phyloP scores from a whole-genome alignment of 495 filamentous ascomycete genomes.

The Aspergillus bertholletiae region DNA sequence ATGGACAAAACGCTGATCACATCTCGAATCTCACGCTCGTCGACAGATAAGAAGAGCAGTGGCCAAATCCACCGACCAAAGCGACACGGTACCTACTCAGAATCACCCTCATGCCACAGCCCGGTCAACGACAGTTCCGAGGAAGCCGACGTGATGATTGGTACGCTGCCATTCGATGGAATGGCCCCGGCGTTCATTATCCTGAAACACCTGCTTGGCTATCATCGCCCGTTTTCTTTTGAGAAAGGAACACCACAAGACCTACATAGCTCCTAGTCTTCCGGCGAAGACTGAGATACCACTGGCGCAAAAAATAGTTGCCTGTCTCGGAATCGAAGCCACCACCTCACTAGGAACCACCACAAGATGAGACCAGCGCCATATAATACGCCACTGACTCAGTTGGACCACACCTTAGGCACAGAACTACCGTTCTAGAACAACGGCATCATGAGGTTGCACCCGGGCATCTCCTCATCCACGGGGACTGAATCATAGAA shows the following conservation, averaged over 20 bases:
- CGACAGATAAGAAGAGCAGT: too few relatives aligned
- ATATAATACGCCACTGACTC: not conserved
- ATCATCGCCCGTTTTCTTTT: too few relatives aligned
- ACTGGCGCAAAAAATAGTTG: not conserved
- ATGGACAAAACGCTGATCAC: too few relatives aligned
- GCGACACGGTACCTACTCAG: too few relatives aligned
- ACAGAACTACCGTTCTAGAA: too few relatives aligned
- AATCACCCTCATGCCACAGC: not conserved
- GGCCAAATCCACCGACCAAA: too few relatives aligned
- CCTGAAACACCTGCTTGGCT: not conserved
- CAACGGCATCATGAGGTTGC: too few relatives aligned
- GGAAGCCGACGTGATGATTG: not conserved
- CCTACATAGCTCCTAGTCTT: too few relatives aligned
- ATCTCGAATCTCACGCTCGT: too few relatives aligned
- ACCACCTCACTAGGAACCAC: not conserved
- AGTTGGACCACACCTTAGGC: not conserved
- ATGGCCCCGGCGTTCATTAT: not conserved
- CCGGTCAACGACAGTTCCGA: not conserved
- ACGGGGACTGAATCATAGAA: not conserved
- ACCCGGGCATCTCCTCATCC: not conserved
- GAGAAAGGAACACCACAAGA: too few relatives aligned
- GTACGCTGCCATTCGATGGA: not conserved
- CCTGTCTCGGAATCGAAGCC: not conserved
- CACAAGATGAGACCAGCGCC: not conserved
- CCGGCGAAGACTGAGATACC: not conserved